These are phyloP conservation scores for Blastobotrys parvus DNA, from an alignment of 805 yeast genomes.

Conservation along the genomic window DNA sequence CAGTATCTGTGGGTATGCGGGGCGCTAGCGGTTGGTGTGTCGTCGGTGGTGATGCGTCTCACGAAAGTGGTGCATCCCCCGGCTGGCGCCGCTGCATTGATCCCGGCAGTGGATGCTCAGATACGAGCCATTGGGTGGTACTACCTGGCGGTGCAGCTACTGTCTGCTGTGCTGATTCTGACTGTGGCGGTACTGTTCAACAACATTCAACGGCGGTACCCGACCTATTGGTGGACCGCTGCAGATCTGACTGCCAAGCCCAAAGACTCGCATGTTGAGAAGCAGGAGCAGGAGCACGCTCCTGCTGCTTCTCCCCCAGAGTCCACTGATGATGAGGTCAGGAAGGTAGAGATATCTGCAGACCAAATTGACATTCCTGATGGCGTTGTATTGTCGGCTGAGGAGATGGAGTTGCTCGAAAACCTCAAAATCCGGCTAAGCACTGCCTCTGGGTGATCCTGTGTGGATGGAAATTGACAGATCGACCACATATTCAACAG, in stretches of 20 bases:
- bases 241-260: slow-evolving; percentile 2
- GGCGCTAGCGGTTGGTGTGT: slow-evolving; percentile 46
- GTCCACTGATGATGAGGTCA: not conserved
- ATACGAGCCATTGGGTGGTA: slow-evolving; percentile 54
- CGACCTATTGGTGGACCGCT: slow-evolving; percentile 54
- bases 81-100: slow-evolving; percentile 59
- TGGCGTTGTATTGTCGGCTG: not conserved
- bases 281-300: not conserved
- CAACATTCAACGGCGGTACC: slow-evolving; percentile 46
- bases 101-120: slow-evolving; percentile 42
- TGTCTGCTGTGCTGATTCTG: slow-evolving; percentile 41
- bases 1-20: slow-evolving; percentile 50
- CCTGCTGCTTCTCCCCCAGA: not conserved
- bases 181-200: slow-evolving; percentile 45
- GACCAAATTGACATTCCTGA: not conserved
- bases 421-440: not conserved
- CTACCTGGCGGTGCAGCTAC: slow-evolving; percentile 48
- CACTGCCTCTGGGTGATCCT: too few species aligned
- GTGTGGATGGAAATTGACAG: too few species aligned
- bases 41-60: slow-evolving; percentile 46
- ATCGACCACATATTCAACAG: too few species aligned
- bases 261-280: not conserved
- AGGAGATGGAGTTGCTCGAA: slow-evolving; percentile 1
- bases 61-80: slow-evolving; percentile 61
- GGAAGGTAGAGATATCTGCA: not conserved